Base-by-base conservation (phyloP, 345 rosid genomes). In the Noccaea bulbosa region DNA sequence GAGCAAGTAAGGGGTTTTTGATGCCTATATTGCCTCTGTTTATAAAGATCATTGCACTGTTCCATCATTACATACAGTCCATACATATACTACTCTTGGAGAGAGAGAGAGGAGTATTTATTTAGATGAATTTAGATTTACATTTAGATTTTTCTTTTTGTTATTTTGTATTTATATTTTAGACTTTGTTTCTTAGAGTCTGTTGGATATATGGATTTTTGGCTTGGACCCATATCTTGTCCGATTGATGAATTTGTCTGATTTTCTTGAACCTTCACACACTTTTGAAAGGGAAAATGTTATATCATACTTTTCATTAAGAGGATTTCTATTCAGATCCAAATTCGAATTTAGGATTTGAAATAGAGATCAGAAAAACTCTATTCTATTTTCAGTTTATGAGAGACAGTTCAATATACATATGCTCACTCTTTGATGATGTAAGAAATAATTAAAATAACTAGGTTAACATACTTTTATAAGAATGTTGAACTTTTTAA, bases 161-260 rank as follows among this genome's bases (percentile, higher is more conserved):
- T 70, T 76, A 63, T 65, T 76, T 76, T 70, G 62, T 70, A 64
- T 70, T 76, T 76, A 76, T 34, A 5, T 70, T 76, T 76, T 69
- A 55, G 54, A 76, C 20, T 70, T 76, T 76, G 79, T 76, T 76
- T 39, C 49, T 63, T 76, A 56, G 65, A 76, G 75, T 46, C 56
- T 69, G 75, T 69, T 69, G 75, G 61, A 54, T 39, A 69, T 75
- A 63, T 54, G 47, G 52, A 30, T 54, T 54, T 73, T 43, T 64
- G 71, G 54, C 24, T 56, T 70, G 79, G 79, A 70, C 71, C 79
- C 79, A 70, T 70, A 39, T 70, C 72, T 76, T 70, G 71, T 69
- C 75, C 64, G 61, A 69, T 62, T 75, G 58, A 75, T 75, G 70
- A 75, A 62, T 68, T 70, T 69, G 75, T 76, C 75, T 76, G 65